phyloP scores from a whole-genome alignment of 2,329 filamentous ascomycete genomes.

The Xenoacremonium recifei region DNA sequence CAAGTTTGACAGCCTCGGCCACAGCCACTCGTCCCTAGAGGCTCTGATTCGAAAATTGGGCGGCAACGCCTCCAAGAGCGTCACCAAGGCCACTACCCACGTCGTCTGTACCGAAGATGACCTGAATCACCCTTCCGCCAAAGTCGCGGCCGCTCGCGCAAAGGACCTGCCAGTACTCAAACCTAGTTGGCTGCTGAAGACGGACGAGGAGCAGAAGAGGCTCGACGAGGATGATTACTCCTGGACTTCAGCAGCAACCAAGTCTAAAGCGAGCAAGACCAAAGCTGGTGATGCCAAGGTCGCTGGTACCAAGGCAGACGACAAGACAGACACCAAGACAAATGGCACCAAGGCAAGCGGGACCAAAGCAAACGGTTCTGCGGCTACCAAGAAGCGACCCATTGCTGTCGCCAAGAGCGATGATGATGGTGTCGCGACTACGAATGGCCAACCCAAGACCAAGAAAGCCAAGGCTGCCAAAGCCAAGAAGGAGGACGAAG shows the following conservation, averaged over 20 bases:
- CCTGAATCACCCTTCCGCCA: conserved; percentile 46
- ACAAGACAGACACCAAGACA: conserved; percentile 17
- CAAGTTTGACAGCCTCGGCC: conserved; percentile 53
- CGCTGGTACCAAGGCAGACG: conserved; percentile 14
- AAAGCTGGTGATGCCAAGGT: neutral
- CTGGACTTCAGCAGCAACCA: conserved; percentile 26
- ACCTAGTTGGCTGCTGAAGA: conserved; percentile 63
- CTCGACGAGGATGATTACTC: conserved; percentile 23
- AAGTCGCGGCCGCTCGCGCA: conserved; percentile 48
- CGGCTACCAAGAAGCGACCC: conserved; percentile 23
- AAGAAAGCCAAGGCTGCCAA: conserved; percentile 15
- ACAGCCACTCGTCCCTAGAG: conserved; percentile 49
- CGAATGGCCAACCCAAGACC: conserved; percentile 24
- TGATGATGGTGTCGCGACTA: conserved; percentile 20
- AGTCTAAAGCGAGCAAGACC: conserved; percentile 1
- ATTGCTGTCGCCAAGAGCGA: conserved; percentile 17
- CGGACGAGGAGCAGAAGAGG: conserved; percentile 31
- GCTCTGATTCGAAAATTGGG: conserved; percentile 47
- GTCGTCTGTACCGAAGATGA: conserved; percentile 56
- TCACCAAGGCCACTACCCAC: conserved; percentile 53
- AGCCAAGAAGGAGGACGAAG: conserved; percentile 17
- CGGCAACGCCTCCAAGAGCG: conserved; percentile 43
- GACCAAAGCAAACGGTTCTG: conserved; percentile 2
- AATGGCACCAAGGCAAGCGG: conserved; percentile 17
- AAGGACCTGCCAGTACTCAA: conserved; percentile 54